Base-by-base conservation (phyloP, 2,329 filamentous ascomycete species). In the Fusarium sp. region DNA sequence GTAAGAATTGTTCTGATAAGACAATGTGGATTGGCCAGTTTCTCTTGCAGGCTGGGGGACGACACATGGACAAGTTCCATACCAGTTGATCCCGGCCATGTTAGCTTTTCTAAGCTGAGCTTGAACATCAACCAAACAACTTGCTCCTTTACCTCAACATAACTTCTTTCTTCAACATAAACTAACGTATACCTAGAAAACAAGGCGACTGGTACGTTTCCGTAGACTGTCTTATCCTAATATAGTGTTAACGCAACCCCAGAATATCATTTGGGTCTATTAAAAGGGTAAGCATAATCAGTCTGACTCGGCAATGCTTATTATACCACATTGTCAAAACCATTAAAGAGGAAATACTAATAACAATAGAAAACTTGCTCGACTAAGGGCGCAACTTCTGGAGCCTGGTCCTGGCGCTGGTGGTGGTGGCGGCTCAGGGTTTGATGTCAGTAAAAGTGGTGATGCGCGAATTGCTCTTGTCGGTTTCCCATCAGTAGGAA, bases 401-500 rank as follows among this genome's bases (percentile, higher is more conserved):
- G 96, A 99, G 76, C 96, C 96, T 44, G 90, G 87, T 1, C 90
- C 92, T 5, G 94, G 94, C 40, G 84, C 92, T 11, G 92, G 93
- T 35, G 87, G 89, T 17, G 91, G 92, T 13, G 92, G 89, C 17
- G 95, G 96, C 24, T 82, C 91, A 4, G 96, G 96, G 11, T 99
- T 96, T 79, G 92, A 95, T 76, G 96, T 99, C 41, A 96, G 92
- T 79, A 99, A 99, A 82, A 95, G 91, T 70, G 96, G 96, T 67
- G 96, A 99, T 83, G 96, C 96, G 15, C 90, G 96, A 75, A 98
- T 99, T 81, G 94, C 96, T 3, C 88, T 99, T 3, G 96, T 99
- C 54, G 96, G 96, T n/a, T 99, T 99, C 74, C 96, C 96, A 0
- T 99, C 96, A 0, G 96, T 99, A 51, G 96, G 96, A 78, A 99